phyloP scores from a whole-genome alignment of 2,329 filamentous ascomycete genomes.

The Fonsecaea pedrosoi region DNA sequence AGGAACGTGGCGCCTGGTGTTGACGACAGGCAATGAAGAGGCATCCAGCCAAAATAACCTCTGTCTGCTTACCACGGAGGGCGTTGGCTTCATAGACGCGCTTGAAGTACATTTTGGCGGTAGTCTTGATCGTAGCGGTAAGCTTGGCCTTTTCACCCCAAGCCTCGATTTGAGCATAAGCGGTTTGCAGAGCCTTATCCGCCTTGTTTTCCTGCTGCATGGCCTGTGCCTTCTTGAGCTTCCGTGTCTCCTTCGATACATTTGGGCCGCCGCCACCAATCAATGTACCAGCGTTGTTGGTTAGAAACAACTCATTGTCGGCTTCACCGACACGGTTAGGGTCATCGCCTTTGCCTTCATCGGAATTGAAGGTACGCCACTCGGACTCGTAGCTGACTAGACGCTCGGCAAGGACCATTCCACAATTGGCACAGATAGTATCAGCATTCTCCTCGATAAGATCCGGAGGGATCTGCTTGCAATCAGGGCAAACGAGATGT shows the following conservation, averaged over 20 bases:
- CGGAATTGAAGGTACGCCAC: conserved; percentile 98
- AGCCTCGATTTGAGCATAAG: conserved; percentile 85
- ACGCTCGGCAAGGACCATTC: conserved; percentile 85
- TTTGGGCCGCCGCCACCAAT: conserved; percentile 68
- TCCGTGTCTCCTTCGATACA: conserved; percentile 63
- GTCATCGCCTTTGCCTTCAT: conserved; percentile 89
- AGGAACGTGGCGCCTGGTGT: conserved; percentile 83
- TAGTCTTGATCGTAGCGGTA: conserved; percentile 80
- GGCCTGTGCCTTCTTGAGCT: conserved; percentile 83
- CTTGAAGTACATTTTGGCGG: conserved; percentile 95
- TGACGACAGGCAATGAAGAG: conserved; percentile 98
- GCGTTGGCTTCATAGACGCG: conserved; percentile 89
- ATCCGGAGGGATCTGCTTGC: conserved; percentile 88
- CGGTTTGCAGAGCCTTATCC: conserved; percentile 79
- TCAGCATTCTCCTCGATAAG: conserved; percentile 91
- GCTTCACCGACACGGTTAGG: conserved; percentile 97
- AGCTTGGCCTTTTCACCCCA: conserved; percentile 86
- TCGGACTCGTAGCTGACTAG: conserved; percentile 96
- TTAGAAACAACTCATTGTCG: conserved; percentile 88
- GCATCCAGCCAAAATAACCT: conserved; percentile 92
- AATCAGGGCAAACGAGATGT: conserved; percentile 85
- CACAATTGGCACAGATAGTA: conserved; percentile 90
- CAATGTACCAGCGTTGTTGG: conserved; percentile 47
- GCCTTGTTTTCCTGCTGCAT: conserved; percentile 80
- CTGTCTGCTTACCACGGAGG: conserved; percentile 94